Base-by-base conservation (phyloP, 2,329 filamentous ascomycete genomes). In the Fusarium torulosum region DNA sequence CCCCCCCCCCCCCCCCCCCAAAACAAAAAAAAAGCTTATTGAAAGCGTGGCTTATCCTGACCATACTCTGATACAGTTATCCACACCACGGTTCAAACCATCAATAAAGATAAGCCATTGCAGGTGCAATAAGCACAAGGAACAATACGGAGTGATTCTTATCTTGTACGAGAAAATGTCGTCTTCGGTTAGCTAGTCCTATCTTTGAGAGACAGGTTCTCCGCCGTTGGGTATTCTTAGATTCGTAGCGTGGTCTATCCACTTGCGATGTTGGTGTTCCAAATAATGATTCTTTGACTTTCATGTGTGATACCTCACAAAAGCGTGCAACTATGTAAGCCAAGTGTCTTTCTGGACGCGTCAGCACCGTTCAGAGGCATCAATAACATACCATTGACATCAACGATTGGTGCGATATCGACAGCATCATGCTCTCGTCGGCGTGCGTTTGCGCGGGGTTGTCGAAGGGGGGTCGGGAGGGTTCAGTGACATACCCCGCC, bases 381-480 rank as follows among this genome's bases (percentile, higher is more conserved):
- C 52, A 45, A 46, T 42, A 61, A 44, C 41, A 64, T 56, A 33
- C 33, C 44, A 21, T 52, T 56, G 46, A 60, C 47, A 60, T 40
- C 55, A 54, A 46, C 62, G 45, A 67, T 65, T 63, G 63, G 52
- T 43, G 41, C 49, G 53, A 63, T 57, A 63, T 51, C 37, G 15
- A 46, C 51, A 60, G 49, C 67, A 69, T 70, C 67, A 70, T 70
- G 51, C 44, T 53, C 55, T 70, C 67, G 67, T 70, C 45, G 67
- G 50, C 52, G 43, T 66, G 67, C 64, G 55, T 64, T n/a, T 47
- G 29, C 59, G 63, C 56, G 53, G 63, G 52, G 67, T 69, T 46
- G 21, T 54, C 43, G 21, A 35, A 29, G 35, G 14, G 31, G 14
- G 17, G 35, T 37, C n/a, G 35, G 4, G 67, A 63, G 55, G 45